These are phyloP conservation scores for Vigna radiata DNA, from an alignment of 306 rosid species.

Conservation along the genomic window DNA sequence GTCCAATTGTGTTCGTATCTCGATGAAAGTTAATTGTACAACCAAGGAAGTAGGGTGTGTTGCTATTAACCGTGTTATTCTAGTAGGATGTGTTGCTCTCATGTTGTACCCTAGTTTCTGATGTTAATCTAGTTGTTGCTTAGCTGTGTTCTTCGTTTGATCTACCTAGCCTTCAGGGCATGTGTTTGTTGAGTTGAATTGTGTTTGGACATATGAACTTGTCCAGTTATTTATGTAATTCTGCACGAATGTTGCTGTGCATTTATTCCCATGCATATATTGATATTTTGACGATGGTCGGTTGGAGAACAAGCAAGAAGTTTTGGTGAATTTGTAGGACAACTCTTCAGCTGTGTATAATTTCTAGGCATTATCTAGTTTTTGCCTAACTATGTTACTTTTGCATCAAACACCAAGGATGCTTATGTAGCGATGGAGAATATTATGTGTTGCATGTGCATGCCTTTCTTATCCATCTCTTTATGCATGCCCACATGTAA, in stretches of 20 bases:
- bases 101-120: slow-evolving; percentile 14
- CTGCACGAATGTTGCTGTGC: neutral
- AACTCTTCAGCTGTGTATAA: slow-evolving; percentile 16
- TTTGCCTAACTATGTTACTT: slow-evolving; percentile 25
- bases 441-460: slow-evolving; percentile 13
- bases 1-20: slow-evolving; percentile 14
- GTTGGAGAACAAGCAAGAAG: neutral
- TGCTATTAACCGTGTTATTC: neutral
- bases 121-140: slow-evolving; percentile 14
- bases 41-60: slow-evolving; percentile 7
- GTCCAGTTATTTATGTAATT: slow-evolving; percentile 24
- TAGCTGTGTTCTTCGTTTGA: slow-evolving; percentile 6
- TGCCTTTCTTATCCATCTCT: slow-evolving; percentile 18
- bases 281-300: slow-evolving; percentile 26
- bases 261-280: slow-evolving; percentile 10
- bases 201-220: slow-evolving; percentile 1
- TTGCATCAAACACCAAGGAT: neutral
- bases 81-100: neutral
- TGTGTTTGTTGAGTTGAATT: slow-evolving; percentile 2
- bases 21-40: neutral
- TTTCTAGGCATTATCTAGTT: slow-evolving; percentile 27
- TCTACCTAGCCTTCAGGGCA: neutral
- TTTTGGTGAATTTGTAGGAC: neutral
- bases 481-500: slow-evolving; percentile 26
- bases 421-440: slow-evolving; percentile 26